These are phyloP conservation scores for Beauveria australis DNA, from an alignment of 2,329 filamentous ascomycete species.

Conservation along the genomic window DNA sequence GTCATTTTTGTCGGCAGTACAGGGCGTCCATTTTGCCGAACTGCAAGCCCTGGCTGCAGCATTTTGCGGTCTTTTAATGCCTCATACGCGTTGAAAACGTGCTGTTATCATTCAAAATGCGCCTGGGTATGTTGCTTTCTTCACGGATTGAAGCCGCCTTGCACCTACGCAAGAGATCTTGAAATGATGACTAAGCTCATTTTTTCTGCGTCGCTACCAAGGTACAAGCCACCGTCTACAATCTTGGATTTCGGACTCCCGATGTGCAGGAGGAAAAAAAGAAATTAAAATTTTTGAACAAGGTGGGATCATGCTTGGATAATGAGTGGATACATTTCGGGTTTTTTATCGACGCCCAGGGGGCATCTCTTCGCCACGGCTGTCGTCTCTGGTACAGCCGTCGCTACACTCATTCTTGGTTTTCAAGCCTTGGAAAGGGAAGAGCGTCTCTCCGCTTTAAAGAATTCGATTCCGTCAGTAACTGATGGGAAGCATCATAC, in stretches of 20 bases:
- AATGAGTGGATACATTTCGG: conserved; percentile 38
- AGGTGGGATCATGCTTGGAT: conserved; percentile 14
- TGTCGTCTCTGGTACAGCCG: conserved; percentile 52
- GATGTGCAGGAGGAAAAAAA: background rate
- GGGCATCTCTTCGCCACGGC: conserved; percentile 65
- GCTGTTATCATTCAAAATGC: background rate
- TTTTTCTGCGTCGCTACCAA: conserved; percentile 2
- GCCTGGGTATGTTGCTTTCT: background rate
- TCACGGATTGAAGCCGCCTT: background rate
- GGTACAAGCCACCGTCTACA: background rate
- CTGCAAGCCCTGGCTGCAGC: conserved; percentile 32
- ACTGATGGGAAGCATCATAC: conserved; percentile 15
- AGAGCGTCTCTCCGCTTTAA: conserved; percentile 47
- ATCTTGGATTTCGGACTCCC: background rate
- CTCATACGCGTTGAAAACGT: background rate
- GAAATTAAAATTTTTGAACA: background rate
- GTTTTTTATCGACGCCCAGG: conserved; percentile 35
- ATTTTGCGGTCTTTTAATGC: background rate
- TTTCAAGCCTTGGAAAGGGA: conserved; percentile 52
- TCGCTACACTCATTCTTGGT: conserved; percentile 51
- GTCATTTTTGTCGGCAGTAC: conserved; percentile 14
- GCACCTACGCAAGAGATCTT: background rate
- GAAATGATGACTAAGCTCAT: conserved; percentile 11
- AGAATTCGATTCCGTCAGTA: conserved; percentile 46
- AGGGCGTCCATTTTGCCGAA: conserved; percentile 23